These are phyloP conservation scores for Pythium apleroticum DNA, from an alignment of 352 stramenopile species.

Conservation along the genomic window DNA sequence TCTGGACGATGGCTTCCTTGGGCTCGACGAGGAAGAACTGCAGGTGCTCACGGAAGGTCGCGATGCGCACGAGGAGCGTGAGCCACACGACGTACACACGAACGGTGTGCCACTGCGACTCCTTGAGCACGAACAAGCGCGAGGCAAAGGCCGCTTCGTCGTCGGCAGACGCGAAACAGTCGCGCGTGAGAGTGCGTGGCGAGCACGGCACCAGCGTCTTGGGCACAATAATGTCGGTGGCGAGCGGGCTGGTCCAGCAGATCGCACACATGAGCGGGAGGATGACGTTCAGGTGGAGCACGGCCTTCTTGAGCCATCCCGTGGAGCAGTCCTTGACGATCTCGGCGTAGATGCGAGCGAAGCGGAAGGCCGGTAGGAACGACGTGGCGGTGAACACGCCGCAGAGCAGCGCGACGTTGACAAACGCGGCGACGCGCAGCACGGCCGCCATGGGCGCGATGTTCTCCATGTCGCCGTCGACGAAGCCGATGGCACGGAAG, in stretches of 20 bases:
- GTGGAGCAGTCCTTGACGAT: constrained; percentile 51
- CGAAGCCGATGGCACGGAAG: constrained; percentile 56
- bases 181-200: constrained; percentile 38
- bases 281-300: constrained; percentile 74
- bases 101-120: constrained; percentile 54
- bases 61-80: constrained; percentile 45
- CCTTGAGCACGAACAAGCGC: constrained; percentile 32
- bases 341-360: constrained; percentile 77
- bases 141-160: constrained; percentile 27
- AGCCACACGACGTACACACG: constrained; percentile 55
- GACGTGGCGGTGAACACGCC: constrained; percentile 60
- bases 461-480: constrained; percentile 56
- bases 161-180: constrained; percentile 48
- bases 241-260: constrained; percentile 60
- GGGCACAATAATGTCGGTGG: constrained; percentile 48
- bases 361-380: constrained; percentile 74
- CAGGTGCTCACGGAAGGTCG: constrained; percentile 63
- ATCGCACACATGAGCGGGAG: constrained; percentile 52
- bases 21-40: constrained; percentile 80
- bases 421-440: constrained; percentile 34
- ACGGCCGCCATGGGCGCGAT: constrained; percentile 26
- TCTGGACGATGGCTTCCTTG: constrained; percentile 57
- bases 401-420: constrained; percentile 37
- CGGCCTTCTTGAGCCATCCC: constrained; percentile 34
- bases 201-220: constrained; percentile 48